Percentiles rank a stretch among this genome's conserved stretches.
Evolutionary conservation across 805 yeast genomes (phyloP).

Genomic region (Candida berthetii): DNA sequence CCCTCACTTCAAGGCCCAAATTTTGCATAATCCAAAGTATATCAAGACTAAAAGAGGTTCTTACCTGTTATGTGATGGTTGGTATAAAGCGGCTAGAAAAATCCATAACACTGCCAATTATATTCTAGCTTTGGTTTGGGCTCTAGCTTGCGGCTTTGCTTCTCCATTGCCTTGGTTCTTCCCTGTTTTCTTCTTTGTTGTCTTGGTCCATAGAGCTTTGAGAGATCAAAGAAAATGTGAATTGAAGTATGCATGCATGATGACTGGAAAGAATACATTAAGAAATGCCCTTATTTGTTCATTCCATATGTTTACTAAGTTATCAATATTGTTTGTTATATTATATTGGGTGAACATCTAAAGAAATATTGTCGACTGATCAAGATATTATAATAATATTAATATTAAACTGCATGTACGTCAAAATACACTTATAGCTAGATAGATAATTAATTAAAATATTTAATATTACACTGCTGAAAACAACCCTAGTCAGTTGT

Average conservation of each 20-base stretch:
- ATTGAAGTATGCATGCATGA: slow-evolving; percentile 85
- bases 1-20: slow-evolving; percentile 88
- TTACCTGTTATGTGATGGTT: slow-evolving; percentile 81
- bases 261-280: slow-evolving; percentile 85
- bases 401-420: too few species aligned
- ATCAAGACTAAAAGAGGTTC: slow-evolving; percentile 85
- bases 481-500: too few species aligned
- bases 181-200: slow-evolving; percentile 85
- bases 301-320: slow-evolving; percentile 76
- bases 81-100: slow-evolving; percentile 92
- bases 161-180: slow-evolving; percentile 95
- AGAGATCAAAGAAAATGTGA: slow-evolving; percentile 86
- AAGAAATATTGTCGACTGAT: too few species aligned
- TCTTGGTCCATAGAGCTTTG: slow-evolving; percentile 79
- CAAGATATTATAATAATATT: too few species aligned
- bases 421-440: too few species aligned
- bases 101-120: slow-evolving; percentile 94
- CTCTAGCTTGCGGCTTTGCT: slow-evolving; percentile 77
- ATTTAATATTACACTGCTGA: too few species aligned
- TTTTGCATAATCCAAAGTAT: slow-evolving; percentile 77
- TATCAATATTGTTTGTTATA: too few species aligned
- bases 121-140: slow-evolving; percentile 87
- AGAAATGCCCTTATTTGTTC: slow-evolving; percentile 86
- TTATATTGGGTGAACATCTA: too few species aligned
- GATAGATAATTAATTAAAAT: too few species aligned